Evolutionary conservation across 1,139 yeast species (phyloP).

Genomic region (Yarrowia galli): DNA sequence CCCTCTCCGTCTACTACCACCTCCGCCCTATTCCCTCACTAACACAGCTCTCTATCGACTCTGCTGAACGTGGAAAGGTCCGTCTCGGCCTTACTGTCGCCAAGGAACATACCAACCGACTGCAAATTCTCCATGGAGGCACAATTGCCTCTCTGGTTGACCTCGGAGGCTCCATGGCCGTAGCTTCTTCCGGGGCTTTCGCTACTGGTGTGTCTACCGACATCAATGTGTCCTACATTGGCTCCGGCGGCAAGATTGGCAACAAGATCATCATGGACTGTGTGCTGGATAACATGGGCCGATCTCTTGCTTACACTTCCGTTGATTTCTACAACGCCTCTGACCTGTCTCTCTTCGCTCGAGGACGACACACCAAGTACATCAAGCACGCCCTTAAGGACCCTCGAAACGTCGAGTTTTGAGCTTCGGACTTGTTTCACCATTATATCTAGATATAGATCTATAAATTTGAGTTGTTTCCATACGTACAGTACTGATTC

Average conservation of each 20-base stretch:
- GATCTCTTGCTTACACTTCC: slow-evolving; percentile 54
- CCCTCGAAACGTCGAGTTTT: slow-evolving; percentile 44
- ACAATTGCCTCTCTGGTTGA: slow-evolving; percentile 54
- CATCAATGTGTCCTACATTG: slow-evolving; percentile 53
- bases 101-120: slow-evolving; percentile 52
- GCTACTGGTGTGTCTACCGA: slow-evolving; percentile 57
- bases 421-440: too few relatives aligned
- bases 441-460: slow-evolving; percentile 1
- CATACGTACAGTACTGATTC: neutral
- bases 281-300: slow-evolving; percentile 52
- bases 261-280: slow-evolving; percentile 45
- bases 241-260: slow-evolving; percentile 55
- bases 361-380: slow-evolving; percentile 57
- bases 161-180: slow-evolving; percentile 57
- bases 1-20: too few relatives aligned
- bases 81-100: slow-evolving; percentile 50
- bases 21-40: neutral
- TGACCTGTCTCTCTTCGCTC: slow-evolving; percentile 50
- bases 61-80: slow-evolving; percentile 52
- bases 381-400: slow-evolving; percentile 52
- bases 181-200: slow-evolving; percentile 54
- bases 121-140: slow-evolving; percentile 55
- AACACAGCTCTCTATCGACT: slow-evolving; percentile 26
- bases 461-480: neutral
- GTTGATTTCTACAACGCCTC: slow-evolving; percentile 50